Percentiles rank a stretch among this genome's conserved stretches.
Conservation (phyloP, 208 protist species). For the Angomonas ambiguus region DNA sequence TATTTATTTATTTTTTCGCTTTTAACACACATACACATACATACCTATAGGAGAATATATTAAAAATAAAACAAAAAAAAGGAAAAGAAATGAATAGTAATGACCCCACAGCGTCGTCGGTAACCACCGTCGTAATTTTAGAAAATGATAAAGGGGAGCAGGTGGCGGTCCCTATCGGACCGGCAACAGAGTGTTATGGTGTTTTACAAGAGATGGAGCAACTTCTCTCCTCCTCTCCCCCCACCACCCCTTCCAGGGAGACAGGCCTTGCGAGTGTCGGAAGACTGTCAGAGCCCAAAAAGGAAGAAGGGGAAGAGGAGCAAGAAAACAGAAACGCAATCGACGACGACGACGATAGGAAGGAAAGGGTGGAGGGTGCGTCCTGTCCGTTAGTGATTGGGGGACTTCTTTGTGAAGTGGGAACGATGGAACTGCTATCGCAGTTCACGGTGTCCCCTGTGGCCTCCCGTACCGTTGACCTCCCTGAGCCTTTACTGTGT, state of each 20-base stretch:
- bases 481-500: constrained; percentile 38
- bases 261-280: too few relatives aligned
- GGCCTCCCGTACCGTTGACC: constrained; percentile 21
- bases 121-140: neutral
- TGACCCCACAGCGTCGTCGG: too few relatives aligned
- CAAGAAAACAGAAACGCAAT: neutral
- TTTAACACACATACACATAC: neutral
- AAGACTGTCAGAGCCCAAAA: too few relatives aligned
- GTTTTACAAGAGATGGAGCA: neutral
- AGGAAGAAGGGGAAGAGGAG: too few relatives aligned
- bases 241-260: too few relatives aligned
- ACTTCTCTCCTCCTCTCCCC: neutral
- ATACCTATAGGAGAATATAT: neutral
- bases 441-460: constrained; percentile 26
- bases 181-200: constrained; percentile 3
- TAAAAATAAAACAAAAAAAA: constrained; percentile 1
- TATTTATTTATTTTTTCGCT: neutral
- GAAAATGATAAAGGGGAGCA: constrained; percentile 7
- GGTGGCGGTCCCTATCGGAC: constrained; percentile 5
- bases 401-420: constrained; percentile 28
- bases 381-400: constrained; percentile 27
- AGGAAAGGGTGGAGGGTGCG: neutral
- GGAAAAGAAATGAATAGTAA: too few relatives aligned
- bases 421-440: constrained; percentile 29
- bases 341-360: neutral